Evolutionary conservation across 306 rosid species (phyloP), one percentile per base, ranked within the genome.

Genomic region (Vigna nakashimae): DNA sequence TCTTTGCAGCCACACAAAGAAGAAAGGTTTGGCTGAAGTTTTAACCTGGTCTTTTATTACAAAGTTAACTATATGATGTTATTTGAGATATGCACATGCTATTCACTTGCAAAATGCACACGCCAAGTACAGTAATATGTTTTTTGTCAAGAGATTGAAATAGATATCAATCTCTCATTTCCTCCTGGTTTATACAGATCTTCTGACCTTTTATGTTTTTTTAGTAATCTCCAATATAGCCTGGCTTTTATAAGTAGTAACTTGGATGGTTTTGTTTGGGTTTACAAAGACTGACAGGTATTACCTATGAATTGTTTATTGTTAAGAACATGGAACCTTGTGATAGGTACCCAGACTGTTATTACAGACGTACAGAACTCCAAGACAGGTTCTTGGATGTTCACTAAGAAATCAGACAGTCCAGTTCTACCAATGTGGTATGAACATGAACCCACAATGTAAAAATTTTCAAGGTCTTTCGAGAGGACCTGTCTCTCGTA

Each of bases 1-100:
- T 91, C 99, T 65, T 84, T 92, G 93, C 99, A 88, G 82, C 94
- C 97, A 50, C 99, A 96, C 84, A 96, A 96, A 83, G 99, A 96
- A 84, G 99, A 96, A 88, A 91, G 99, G 99, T 95, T 60, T 26
- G 84, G 22, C 68, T 49, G 56, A 18, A 5, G 42, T 59, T 63
- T 73, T 30, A 59, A 58, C 16, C 18, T 62, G 67, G 49, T 59
- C 71, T 81, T 81, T 40, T 71, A 17, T 75, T 84, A n/a, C 42
- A 18, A 59, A 65, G 55, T 78, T 78, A 53, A 58, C 75, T 28
- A 10, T 48, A 34, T 46, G 18, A n/a, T 55, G 73, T 42, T 49
- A 62, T 62, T 66, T 62, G 65, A 53, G 80, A 7, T 24, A 15
- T 43, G 45, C 16, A 65, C 46, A 15, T 48, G 65, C 3, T 63